These are phyloP conservation scores for Chaetomium fimeti DNA, from an alignment of 495 filamentous ascomycete species.

Conservation along the genomic window DNA sequence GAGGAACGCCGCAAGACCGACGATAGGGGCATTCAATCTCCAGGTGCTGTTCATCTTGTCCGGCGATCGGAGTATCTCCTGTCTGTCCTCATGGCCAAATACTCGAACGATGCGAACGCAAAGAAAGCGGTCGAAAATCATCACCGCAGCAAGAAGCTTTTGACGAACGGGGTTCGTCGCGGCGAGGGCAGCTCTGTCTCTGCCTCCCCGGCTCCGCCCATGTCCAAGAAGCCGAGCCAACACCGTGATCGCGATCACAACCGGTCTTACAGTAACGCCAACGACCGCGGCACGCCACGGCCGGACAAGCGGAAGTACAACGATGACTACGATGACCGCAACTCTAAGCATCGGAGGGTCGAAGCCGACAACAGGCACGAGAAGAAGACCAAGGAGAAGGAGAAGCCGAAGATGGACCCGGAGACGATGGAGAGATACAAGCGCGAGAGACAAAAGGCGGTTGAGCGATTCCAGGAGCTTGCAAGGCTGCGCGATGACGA, in stretches of 20 bases:
- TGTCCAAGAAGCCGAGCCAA: constrained; percentile 42
- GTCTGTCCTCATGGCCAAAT: constrained; percentile 78
- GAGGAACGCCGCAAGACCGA: constrained; percentile 80
- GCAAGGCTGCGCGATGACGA: constrained; percentile 35
- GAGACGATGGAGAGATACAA: constrained; percentile 38
- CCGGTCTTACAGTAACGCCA: constrained; percentile 48
- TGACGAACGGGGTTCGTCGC: constrained; percentile 52
- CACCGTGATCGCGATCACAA: constrained; percentile 49
- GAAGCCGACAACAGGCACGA: constrained; percentile 36
- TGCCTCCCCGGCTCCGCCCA: constrained; percentile 57
- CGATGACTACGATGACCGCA: constrained; percentile 40
- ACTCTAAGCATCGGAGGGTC: constrained; percentile 36
- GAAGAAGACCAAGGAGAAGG: constrained; percentile 36
- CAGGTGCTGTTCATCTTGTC: constrained; percentile 93
- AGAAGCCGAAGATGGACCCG: constrained; percentile 37
- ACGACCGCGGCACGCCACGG: constrained; percentile 45
- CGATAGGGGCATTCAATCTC: constrained; percentile 78
- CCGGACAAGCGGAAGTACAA: constrained; percentile 50
- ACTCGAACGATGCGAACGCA: constrained; percentile 68
- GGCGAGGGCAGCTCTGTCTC: constrained; percentile 54
- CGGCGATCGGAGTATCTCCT: constrained; percentile 92
- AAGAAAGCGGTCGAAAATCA: constrained; percentile 84
- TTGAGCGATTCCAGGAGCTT: constrained; percentile 38
- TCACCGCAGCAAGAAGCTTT: constrained; percentile 79
- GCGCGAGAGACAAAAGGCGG: constrained; percentile 36